These are phyloP conservation scores for Alternaria sp. DNA, from an alignment of 2,329 filamentous ascomycete species.

Conservation along the genomic window DNA sequence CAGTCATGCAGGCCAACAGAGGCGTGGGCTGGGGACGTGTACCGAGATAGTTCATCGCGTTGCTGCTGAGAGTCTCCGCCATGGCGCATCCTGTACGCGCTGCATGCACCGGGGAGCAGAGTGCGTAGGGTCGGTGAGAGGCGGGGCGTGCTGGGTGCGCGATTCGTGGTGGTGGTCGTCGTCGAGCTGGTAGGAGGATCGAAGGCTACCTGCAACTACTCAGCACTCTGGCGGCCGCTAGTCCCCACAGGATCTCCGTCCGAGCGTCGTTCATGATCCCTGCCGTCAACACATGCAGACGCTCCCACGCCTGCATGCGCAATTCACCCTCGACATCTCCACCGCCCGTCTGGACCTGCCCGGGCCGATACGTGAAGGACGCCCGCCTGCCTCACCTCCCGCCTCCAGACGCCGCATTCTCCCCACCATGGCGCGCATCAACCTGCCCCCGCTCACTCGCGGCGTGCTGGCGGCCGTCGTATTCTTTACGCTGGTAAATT, in stretches of 20 bases:
- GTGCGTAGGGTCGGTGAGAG: not conserved
- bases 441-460: constrained; percentile 90
- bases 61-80: constrained; percentile 57
- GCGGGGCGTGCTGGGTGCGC: not conserved
- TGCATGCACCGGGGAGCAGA: constrained; percentile 8
- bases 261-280: constrained; percentile 8
- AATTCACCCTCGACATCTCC: not conserved
- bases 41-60: constrained; percentile 70
- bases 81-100: constrained; percentile 48
- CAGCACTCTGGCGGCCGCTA: not conserved
- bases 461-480: constrained; percentile 76
- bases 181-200: not conserved
- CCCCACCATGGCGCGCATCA: constrained; percentile 76
- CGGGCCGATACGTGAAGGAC: not conserved
- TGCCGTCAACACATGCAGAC: not conserved
- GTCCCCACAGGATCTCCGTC: constrained; percentile 10
- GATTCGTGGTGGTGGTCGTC: not conserved
- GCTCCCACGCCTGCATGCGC: not conserved
- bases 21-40: constrained; percentile 4
- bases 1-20: constrained; percentile 11
- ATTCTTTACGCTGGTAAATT: constrained; percentile 81
- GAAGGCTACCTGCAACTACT: constrained; percentile 5
- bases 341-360: not conserved
- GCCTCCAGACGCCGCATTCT: not conserved
- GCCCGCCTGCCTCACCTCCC: not conserved